phyloP scores from a whole-genome alignment of 495 filamentous ascomycete genomes.

The Aspergillus kassunensis region DNA sequence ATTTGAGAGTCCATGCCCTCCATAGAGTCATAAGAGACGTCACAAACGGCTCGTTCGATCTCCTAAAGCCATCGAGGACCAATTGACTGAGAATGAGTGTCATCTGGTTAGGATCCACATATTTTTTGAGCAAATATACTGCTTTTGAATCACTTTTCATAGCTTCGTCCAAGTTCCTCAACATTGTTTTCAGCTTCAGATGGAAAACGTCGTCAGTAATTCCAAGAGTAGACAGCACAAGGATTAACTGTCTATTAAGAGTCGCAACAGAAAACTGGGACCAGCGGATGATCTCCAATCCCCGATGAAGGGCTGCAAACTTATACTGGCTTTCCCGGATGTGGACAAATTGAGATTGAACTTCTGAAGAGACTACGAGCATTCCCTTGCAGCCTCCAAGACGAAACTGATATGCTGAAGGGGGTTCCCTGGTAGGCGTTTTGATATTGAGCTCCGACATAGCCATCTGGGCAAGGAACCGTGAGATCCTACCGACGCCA shows the following conservation, averaged over 20 bases:
- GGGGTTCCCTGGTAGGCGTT: conserved; percentile 42
- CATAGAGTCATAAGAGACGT: conserved; percentile 70
- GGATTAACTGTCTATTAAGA: conserved; percentile 86
- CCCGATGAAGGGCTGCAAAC: conserved; percentile 66
- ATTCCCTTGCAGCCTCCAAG: conserved; percentile 91
- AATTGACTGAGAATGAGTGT: conserved; percentile 70
- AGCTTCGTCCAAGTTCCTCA: conserved; percentile 61
- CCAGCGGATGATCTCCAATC: conserved; percentile 78
- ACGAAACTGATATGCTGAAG: conserved; percentile 88
- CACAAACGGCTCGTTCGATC: conserved; percentile 72
- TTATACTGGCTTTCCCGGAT: conserved; percentile 84
- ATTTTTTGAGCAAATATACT: conserved; percentile 59
- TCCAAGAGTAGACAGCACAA: conserved; percentile 73
- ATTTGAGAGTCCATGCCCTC: conserved; percentile 77
- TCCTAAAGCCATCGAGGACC: conserved; percentile 77
- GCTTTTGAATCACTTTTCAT: conserved; percentile 63
- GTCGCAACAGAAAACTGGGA: conserved; percentile 70
- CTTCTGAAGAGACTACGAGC: conserved; percentile 64
- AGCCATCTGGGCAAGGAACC: conserved; percentile 66
- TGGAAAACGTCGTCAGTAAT: conserved; percentile 65
- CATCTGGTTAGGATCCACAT: conserved; percentile 82
- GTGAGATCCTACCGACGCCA: conserved; percentile 90
- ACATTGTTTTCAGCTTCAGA: conserved; percentile 58
- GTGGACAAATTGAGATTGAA: conserved; percentile 57
- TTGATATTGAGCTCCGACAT: conserved; percentile 58